Percentiles rank a stretch among this genome's conserved stretches.
Evolutionary conservation across 2,329 filamentous ascomycete genomes (phyloP).

Genomic region (Phialophora tarda): DNA sequence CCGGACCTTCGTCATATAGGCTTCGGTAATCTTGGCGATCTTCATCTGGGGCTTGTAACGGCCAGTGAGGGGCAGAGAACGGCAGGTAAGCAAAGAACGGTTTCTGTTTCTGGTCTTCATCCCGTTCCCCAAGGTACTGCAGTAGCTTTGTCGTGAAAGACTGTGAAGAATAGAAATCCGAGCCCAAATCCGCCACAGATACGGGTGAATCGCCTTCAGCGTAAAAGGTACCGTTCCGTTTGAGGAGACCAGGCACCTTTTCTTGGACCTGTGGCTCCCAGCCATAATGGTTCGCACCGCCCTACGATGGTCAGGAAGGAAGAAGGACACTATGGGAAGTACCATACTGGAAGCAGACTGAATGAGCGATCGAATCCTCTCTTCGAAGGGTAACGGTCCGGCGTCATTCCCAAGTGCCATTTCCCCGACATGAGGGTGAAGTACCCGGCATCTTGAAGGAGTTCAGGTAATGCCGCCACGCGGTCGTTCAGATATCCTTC

Average conservation of each 20-base stretch:
- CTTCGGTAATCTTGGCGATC: slow-evolving; percentile 64
- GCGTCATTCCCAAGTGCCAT: slow-evolving; percentile 46
- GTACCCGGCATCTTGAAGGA: slow-evolving; percentile 46
- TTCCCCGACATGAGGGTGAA: slow-evolving; percentile 47
- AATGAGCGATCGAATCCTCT: slow-evolving; percentile 45
- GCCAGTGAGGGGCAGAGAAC: slow-evolving; percentile 69
- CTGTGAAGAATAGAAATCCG: slow-evolving; percentile 28
- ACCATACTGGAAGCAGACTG: slow-evolving; percentile 37
- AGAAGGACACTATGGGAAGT: background rate
- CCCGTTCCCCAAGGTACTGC: slow-evolving; percentile 24
- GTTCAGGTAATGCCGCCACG: slow-evolving; percentile 46
- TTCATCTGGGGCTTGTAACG: slow-evolving; percentile 63
- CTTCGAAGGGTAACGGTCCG: slow-evolving; percentile 40
- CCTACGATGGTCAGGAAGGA: slow-evolving; percentile 13
- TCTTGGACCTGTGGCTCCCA: slow-evolving; percentile 42
- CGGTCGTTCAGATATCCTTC: slow-evolving; percentile 36
- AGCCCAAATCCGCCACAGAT: slow-evolving; percentile 15
- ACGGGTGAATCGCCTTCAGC: slow-evolving; percentile 24
- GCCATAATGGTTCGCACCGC: slow-evolving; percentile 45
- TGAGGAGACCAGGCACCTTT: slow-evolving; percentile 18
- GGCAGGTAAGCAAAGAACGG: slow-evolving; percentile 45
- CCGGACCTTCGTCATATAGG: slow-evolving; percentile 66
- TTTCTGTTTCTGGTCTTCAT: slow-evolving; percentile 30
- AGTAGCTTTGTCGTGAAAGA: slow-evolving; percentile 29
- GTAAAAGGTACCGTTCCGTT: slow-evolving; percentile 24